Conservation (phyloP, 73 alveolate genomes). For the Tetrahymena malaccensis region DNA sequence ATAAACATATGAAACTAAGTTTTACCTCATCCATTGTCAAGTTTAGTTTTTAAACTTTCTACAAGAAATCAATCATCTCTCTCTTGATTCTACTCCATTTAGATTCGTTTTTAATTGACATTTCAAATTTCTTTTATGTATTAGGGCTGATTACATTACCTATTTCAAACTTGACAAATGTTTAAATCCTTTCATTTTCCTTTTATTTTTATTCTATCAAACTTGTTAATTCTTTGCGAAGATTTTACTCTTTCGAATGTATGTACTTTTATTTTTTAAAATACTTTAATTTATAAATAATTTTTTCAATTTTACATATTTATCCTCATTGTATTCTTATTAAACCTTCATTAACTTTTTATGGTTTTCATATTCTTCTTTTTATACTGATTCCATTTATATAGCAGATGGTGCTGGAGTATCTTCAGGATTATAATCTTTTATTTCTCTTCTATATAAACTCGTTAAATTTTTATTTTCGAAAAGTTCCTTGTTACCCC, state of each 20-base stretch:
- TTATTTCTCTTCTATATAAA: not conserved
- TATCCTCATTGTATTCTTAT: not conserved
- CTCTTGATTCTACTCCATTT: not conserved
- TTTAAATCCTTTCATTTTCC: not conserved
- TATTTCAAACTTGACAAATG: not conserved
- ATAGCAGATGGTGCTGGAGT: not conserved
- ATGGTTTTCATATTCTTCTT: not conserved
- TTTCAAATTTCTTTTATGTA: not conserved
- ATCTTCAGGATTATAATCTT: not conserved
- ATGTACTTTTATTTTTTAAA: not conserved
- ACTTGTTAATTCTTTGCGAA: not conserved
- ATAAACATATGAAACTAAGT: not conserved
- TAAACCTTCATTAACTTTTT: not conserved
- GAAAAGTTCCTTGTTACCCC: not conserved
- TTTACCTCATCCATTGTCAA: not conserved
- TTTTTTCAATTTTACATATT: not conserved
- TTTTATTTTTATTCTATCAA: not conserved
- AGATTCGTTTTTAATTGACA: not conserved
- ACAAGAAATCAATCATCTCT: not conserved
- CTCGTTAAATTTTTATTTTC: not conserved
- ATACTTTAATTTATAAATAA: not conserved
- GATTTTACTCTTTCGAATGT: not conserved
- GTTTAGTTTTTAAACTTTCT: not conserved
- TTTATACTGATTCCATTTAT: not conserved
- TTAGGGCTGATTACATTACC: not conserved